Base-by-base conservation (phyloP, 768 basidiomycete species). In the Boletales sp. region DNA sequence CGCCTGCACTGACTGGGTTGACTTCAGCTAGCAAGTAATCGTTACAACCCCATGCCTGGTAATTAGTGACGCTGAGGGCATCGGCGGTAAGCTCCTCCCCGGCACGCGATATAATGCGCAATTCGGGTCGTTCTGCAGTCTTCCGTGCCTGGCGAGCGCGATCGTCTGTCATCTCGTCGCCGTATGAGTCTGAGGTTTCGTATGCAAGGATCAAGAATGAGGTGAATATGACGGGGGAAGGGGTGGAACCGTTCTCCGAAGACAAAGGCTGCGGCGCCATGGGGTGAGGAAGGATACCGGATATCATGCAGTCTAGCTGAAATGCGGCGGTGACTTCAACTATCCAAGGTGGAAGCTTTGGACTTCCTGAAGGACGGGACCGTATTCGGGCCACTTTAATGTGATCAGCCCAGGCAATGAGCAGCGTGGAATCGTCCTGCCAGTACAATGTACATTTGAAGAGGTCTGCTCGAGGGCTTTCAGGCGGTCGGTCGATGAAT, bases 221-320 rank as follows among this genome's bases (percentile, higher is more conserved):
- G 0, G 85, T 83, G 19, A 83, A 69, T 1, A 77, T 59, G 11
- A 65, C 60, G 3, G 66, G 49, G 3, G 64, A 54, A 0, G 68
- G 31, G 44, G 55, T 58, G 15, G 39, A 41, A 32, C 48, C 56
- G 43, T 62, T 53, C 43, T 59, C 47, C 37, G 49, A 42, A 24
- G 53, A 59, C 18, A 18, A 51, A 13, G 52, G 51, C 24, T 31
- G 68, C 51, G 39, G 27, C 5, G 75, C 67, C 40, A 76, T 73
- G 1, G 81, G 81, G 66, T 93, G 90, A 6, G 90, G 87, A 3
- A 86, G 80, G 48, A 99, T 83, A 18, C 94, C 94, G 2, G 94
- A 81, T 36, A 98, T 82, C 91, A 97, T 94, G 64, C 90, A 93
- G 66, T 98, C 97, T 40, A 98, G 74, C 62, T 93, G 86, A 69